These are phyloP conservation scores for Fusarium cicatricum DNA, from an alignment of 2,329 filamentous ascomycete species.

Conservation along the genomic window DNA sequence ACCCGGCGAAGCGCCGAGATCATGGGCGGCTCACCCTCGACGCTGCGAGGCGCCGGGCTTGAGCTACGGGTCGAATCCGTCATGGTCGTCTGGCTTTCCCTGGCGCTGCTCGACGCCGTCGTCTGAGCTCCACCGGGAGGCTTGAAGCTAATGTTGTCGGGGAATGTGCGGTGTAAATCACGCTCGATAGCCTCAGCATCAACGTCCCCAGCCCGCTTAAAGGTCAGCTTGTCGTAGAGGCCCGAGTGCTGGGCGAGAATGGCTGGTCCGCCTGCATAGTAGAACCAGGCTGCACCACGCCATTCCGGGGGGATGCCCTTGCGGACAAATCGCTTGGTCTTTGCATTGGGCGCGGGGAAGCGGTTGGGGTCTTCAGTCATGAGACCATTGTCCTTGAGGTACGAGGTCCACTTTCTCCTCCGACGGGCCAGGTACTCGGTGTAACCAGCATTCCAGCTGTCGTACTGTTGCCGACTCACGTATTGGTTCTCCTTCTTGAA, in stretches of 20 bases:
- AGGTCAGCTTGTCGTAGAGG: conserved; percentile 76
- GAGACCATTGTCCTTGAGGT: conserved; percentile 80
- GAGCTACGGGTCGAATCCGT: conserved; percentile 46
- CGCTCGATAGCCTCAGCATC: conserved; percentile 93
- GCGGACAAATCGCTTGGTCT: conserved; percentile 88
- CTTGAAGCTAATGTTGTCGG: conserved; percentile 92
- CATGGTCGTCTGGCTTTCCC: conserved; percentile 50
- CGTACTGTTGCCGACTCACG: conserved; percentile 78
- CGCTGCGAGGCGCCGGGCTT: conserved; percentile 45
- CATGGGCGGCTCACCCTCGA: conserved; percentile 74
- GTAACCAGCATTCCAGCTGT: conserved; percentile 81
- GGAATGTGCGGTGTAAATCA: conserved; percentile 92
- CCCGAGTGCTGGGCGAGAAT: conserved; percentile 79
- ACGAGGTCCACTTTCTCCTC: conserved; percentile 80
- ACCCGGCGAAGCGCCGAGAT: conserved; percentile 85
- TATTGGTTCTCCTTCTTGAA: conserved; percentile 90
- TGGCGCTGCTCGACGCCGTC: conserved; percentile 41
- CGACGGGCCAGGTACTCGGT: conserved; percentile 77
- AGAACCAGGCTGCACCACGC: conserved; percentile 97
- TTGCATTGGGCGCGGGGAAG: conserved; percentile 82
- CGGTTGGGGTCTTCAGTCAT: conserved; percentile 74
- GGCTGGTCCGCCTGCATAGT: conserved; percentile 87
- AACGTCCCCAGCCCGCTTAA: conserved; percentile 69
- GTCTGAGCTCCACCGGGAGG: conserved; percentile 56
- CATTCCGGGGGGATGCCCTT: conserved; percentile 95